Percentiles rank a stretch among this genome's conserved stretches.
These are phyloP conservation scores for Chlorella ohadii DNA, from an alignment of 139 green algal species.

Conservation along the genomic window DNA sequence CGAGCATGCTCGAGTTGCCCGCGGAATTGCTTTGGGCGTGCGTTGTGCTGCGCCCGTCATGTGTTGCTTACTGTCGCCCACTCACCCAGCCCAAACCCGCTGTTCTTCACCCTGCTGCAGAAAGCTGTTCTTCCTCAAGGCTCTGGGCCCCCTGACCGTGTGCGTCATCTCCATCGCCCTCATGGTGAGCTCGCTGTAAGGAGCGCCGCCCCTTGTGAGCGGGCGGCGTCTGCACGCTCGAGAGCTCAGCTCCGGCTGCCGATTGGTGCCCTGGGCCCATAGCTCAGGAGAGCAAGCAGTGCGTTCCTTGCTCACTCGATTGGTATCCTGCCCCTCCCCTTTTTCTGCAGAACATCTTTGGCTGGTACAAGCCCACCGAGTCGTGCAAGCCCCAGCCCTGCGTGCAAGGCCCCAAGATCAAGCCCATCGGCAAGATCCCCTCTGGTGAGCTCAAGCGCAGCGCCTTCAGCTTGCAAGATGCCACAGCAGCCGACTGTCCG, in stretches of 20 bases:
- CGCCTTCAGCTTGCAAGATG: too few relatives aligned
- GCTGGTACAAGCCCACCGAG: neutral
- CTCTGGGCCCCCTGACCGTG: conserved; percentile 62
- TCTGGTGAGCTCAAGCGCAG: conserved; percentile 1
- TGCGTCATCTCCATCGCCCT: conserved; percentile 62
- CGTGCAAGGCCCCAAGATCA: neutral
- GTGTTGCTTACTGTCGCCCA: too few relatives aligned
- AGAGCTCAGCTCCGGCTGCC: too few relatives aligned
- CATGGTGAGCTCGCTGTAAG: conserved; percentile 17
- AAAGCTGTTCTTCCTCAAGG: conserved; percentile 49
- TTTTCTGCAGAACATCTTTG: neutral
- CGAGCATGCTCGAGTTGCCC: too few relatives aligned
- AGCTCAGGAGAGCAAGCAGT: too few relatives aligned
- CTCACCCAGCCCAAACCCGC: too few relatives aligned
- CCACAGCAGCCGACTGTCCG: too few relatives aligned
- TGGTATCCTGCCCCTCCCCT: neutral
- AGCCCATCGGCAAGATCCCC: conserved; percentile 54
- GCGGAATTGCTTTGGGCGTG: too few relatives aligned
- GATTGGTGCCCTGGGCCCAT: too few relatives aligned
- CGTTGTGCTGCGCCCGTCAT: too few relatives aligned
- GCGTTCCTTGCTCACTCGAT: neutral
- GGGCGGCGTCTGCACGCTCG: too few relatives aligned
- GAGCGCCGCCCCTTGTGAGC: too few relatives aligned
- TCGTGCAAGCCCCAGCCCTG: conserved; percentile 3
- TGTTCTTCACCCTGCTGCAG: neutral